A percentile compares a stretch with the other conserved stretches of the same genome.
phyloP scores from a whole-genome alignment of 106 monocot genomes.

The Dendrobium chrysotoxum region DNA sequence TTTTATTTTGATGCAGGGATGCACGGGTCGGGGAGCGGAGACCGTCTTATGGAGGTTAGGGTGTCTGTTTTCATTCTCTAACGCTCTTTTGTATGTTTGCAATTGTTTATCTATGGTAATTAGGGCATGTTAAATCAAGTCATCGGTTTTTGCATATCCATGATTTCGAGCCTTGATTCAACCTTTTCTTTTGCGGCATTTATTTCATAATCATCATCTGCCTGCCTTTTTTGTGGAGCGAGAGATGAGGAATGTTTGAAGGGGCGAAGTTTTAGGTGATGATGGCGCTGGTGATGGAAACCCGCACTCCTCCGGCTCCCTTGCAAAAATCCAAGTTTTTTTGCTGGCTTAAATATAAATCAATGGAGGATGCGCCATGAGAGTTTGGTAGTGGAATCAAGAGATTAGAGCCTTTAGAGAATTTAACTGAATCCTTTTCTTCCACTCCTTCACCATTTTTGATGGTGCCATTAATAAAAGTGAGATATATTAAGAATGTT shows the following conservation, averaged over 20 bases:
- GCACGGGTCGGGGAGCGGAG: constrained; percentile 21
- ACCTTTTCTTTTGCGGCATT: not conserved
- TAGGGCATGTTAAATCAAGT: not conserved
- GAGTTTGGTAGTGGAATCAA: too few species aligned
- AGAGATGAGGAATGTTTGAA: not conserved
- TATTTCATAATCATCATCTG: too few species aligned
- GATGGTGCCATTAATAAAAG: too few species aligned
- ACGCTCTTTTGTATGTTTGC: not conserved
- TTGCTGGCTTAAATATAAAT: too few species aligned
- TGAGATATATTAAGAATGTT: too few species aligned
- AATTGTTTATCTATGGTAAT: not conserved
- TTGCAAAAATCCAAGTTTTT: too few species aligned
- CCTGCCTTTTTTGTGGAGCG: not conserved
- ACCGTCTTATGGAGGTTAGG: constrained; percentile 33
- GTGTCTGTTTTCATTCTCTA: not conserved
- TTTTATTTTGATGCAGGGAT: constrained; percentile 25
- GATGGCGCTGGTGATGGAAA: not conserved
- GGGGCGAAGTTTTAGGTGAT: not conserved
- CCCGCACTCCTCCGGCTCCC: too few species aligned
- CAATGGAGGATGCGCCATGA: too few species aligned
- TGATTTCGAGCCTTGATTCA: not conserved
- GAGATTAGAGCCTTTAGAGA: too few species aligned
- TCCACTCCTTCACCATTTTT: too few species aligned
- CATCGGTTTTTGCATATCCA: not conserved
- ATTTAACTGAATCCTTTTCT: too few species aligned